phyloP scores from a whole-genome alignment of 345 rosid genomes.

The Aquilaria sinensis region DNA sequence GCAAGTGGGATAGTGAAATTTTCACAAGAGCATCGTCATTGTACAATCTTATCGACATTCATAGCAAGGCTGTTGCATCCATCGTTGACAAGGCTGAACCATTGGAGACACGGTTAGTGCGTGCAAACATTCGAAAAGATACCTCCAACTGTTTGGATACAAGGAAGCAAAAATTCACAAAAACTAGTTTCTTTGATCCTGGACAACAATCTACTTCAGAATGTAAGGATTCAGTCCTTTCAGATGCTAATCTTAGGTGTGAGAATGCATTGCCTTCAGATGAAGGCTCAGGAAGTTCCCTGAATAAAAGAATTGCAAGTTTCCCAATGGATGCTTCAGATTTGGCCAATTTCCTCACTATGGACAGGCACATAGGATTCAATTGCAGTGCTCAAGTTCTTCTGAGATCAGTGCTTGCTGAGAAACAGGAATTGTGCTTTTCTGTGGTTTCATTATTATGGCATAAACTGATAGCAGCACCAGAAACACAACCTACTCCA shows the following conservation, averaged over 20 bases:
- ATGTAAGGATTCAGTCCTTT: conserved; percentile 27
- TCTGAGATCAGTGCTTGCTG: conserved; percentile 72
- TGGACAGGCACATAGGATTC: conserved; percentile 84
- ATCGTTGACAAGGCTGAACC: conserved; percentile 94
- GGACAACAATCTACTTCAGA: conserved; percentile 35
- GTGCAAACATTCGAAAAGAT: conserved; percentile 60
- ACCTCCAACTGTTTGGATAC: conserved; percentile 31
- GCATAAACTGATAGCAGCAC: conserved; percentile 88
- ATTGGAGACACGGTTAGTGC: conserved; percentile 62
- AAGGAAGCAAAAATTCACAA: conserved; percentile 35
- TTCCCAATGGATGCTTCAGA: conserved; percentile 86
- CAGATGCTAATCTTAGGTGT: conserved; percentile 35
- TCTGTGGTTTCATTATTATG: conserved; percentile 90
- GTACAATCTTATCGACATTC: conserved; percentile 88
- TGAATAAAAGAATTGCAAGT: conserved; percentile 49
- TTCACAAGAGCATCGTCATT: conserved; percentile 71
- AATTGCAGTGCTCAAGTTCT: conserved; percentile 78
- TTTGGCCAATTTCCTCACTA: conserved; percentile 92
- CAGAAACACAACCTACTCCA: conserved; percentile 80
- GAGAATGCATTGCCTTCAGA: conserved; percentile 32
- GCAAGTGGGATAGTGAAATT: conserved; percentile 92
- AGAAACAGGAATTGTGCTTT: conserved; percentile 93
- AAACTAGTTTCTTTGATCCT: conserved; percentile 28
- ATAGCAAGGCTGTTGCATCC: conserved; percentile 92
- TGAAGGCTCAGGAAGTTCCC: conserved; percentile 45